These are phyloP conservation scores for Pontederia paniculata DNA, from an alignment of 176 grass and related monocot species.

Conservation along the genomic window DNA sequence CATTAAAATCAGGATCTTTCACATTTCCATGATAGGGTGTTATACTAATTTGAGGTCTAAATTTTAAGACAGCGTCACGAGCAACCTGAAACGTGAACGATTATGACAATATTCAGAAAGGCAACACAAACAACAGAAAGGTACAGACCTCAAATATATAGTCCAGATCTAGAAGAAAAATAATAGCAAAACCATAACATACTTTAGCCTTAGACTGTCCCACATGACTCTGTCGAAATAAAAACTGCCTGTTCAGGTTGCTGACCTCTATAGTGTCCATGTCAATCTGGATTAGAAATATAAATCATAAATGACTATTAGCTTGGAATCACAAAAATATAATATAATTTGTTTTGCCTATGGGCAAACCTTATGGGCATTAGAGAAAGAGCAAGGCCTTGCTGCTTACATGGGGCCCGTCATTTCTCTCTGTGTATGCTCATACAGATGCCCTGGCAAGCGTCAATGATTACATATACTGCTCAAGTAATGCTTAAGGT, in stretches of 20 bases:
- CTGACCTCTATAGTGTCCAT: slow-evolving; percentile 99
- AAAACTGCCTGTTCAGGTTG: slow-evolving; percentile 95
- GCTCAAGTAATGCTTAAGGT: no score
- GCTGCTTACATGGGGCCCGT: no score
- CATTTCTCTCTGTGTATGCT: no score
- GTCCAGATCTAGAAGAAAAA: slow-evolving; percentile 3
- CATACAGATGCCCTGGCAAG: no score
- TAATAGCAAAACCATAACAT: slow-evolving; percentile 16
- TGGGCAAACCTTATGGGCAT: no score
- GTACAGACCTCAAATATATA: not conserved
- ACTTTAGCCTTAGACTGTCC: slow-evolving; percentile 95
- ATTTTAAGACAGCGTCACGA: slow-evolving; percentile 70
- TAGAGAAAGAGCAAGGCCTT: no score
- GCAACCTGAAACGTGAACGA: slow-evolving; percentile 47
- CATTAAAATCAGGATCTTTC: slow-evolving; percentile 77
- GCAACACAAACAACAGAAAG: not conserved
- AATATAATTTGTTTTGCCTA: no score
- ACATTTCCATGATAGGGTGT: slow-evolving; percentile 78
- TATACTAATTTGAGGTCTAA: slow-evolving; percentile 84
- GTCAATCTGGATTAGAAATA: slow-evolving; percentile 59
- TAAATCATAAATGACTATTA: slow-evolving; percentile 1
- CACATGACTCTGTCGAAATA: slow-evolving; percentile 92
- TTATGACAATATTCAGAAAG: slow-evolving; percentile 11
- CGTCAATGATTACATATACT: no score
- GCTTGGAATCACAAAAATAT: no score